phyloP scores from a whole-genome alignment of 2,329 filamentous ascomycete genomes.

The Bipolaris victoriae region DNA sequence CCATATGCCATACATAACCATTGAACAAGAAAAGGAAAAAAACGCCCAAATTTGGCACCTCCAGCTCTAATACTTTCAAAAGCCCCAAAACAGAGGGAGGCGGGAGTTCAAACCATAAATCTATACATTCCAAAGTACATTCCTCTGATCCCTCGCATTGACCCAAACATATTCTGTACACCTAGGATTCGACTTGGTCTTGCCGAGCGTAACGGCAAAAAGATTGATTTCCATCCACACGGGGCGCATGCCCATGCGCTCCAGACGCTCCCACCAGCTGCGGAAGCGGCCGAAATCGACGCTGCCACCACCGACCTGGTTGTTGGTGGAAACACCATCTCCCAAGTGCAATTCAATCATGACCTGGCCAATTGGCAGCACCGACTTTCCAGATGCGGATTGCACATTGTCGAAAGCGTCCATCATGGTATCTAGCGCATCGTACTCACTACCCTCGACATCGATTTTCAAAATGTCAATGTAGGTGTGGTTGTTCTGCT shows the following conservation, averaged over 20 bases:
- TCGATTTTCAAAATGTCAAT: constrained; percentile 46
- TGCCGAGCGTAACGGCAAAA: constrained; percentile 38
- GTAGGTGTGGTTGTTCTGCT: constrained; percentile 42
- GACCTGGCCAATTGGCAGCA: constrained; percentile 42
- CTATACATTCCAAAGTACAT: constrained; percentile 34
- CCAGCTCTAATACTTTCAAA: neutral
- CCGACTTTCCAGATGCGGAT: constrained; percentile 24
- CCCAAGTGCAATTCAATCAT: constrained; percentile 45
- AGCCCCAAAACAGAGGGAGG: too few species aligned
- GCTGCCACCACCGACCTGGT: constrained; percentile 17
- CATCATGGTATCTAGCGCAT: constrained; percentile 41
- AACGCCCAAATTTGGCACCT: neutral
- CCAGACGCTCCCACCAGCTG: constrained; percentile 44
- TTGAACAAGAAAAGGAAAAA: neutral
- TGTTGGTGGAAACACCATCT: constrained; percentile 21
- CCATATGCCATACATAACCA: too few species aligned
- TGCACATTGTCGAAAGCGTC: constrained; percentile 32
- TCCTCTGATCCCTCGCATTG: constrained; percentile 40
- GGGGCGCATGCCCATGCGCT: constrained; percentile 44
- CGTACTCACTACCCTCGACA: constrained; percentile 42
- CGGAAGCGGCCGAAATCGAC: constrained; percentile 38
- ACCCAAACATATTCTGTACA: constrained; percentile 46
- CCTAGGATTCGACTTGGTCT: constrained; percentile 34
- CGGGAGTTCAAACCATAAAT: neutral
- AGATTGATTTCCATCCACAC: constrained; percentile 46